A percentile compares a stretch with the other conserved stretches of the same genome.
These are phyloP conservation scores for Delonix regia DNA, from an alignment of 306 rosid genomes.

Conservation along the genomic window DNA sequence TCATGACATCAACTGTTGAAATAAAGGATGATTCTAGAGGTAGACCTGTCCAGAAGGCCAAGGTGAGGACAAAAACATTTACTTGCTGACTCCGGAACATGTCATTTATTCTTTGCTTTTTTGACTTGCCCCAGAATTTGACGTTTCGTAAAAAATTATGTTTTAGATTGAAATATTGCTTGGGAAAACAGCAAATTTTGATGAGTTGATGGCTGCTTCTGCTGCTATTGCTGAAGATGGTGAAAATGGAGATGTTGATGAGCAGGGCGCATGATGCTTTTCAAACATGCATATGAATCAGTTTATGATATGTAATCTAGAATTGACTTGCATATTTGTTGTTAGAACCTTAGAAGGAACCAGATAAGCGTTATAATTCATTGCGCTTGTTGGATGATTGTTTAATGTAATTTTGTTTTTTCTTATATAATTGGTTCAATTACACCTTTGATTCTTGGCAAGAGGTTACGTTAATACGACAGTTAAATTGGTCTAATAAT, in stretches of 20 bases:
- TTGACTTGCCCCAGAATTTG: conserved; percentile 15
- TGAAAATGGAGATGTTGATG: conserved; percentile 61
- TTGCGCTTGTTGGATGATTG: conserved; percentile 14
- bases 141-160: conserved; percentile 23
- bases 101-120: neutral
- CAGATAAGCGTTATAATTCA: conserved; percentile 24
- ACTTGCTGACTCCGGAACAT: neutral
- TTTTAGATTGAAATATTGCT: conserved; percentile 76
- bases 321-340: conserved; percentile 40
- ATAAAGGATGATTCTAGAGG: conserved; percentile 81
- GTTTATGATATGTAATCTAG: conserved; percentile 37
- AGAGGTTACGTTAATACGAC: too few species aligned
- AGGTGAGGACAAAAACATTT: conserved; percentile 48
- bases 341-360: conserved; percentile 17
- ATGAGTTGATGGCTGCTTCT: conserved; percentile 70
- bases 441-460: neutral
- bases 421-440: neutral
- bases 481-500: too few species aligned
- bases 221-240: conserved; percentile 58
- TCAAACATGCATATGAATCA: conserved; percentile 4
- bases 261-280: conserved; percentile 44
- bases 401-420: neutral
- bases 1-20: conserved; percentile 71
- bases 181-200: conserved; percentile 75
- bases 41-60: conserved; percentile 80